These are phyloP conservation scores for Chytriomyces hyalinus DNA, from an alignment of 192 early-diverging fungal species.

Conservation along the genomic window DNA sequence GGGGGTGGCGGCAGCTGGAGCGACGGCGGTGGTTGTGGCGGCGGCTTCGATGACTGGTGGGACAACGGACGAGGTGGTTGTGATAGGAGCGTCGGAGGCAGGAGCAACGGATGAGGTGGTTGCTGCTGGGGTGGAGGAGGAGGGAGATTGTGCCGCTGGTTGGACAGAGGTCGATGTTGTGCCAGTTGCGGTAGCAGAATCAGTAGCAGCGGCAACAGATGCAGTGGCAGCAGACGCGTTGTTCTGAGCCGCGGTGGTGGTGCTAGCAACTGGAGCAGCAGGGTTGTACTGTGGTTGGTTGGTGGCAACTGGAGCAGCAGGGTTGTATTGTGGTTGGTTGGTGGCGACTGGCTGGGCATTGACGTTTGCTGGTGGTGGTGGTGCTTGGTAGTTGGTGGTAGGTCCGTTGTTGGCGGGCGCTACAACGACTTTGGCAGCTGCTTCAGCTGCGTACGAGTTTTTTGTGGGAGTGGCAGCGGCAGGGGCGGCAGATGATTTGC, in stretches of 20 bases:
- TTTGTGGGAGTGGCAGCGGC: neutral
- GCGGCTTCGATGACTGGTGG: no score
- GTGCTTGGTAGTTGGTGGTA: neutral
- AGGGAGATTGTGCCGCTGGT: neutral
- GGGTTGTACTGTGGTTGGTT: neutral
- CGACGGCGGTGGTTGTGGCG: neutral
- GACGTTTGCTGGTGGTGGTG: no score
- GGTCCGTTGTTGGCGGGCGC: neutral
- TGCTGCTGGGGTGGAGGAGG: neutral
- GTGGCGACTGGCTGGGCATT: neutral
- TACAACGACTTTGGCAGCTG: neutral
- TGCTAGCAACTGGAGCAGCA: neutral
- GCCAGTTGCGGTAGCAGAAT: no score
- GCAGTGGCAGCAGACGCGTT: no score
- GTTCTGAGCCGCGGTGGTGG: no score
- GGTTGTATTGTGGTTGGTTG: neutral
- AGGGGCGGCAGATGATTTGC: neutral
- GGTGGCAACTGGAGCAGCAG: neutral
- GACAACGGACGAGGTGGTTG: no score
- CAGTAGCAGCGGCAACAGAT: no score
- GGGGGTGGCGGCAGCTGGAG: neutral
- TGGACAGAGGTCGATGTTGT: no score
- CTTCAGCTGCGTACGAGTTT: neutral
- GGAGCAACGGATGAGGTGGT: neutral
- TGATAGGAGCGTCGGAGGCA: no score